A percentile compares a stretch with the other conserved stretches of the same genome.
Conservation (phyloP, 2,329 filamentous ascomycete genomes). For the Cercospora brassicicola region DNA sequence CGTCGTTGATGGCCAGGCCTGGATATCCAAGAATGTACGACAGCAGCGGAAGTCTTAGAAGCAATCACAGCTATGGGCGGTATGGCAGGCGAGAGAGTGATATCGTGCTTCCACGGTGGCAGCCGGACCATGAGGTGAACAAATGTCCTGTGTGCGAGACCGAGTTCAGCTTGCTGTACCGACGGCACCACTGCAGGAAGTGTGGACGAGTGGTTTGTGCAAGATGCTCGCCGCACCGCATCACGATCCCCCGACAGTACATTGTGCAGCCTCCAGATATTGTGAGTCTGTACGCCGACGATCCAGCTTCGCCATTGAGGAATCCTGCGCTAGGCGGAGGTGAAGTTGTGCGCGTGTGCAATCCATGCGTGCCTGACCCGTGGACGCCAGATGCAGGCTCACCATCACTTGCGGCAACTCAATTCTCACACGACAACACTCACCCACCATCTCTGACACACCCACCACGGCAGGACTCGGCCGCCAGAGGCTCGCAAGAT, state of each 20-base stretch:
- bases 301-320: conserved; percentile 17
- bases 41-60: conserved; percentile 5
- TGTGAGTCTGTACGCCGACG: conserved; percentile 19
- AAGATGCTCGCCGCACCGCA: conserved; percentile 86
- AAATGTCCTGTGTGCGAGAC: conserved; percentile 80
- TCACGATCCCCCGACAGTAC: conserved; percentile 89
- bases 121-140: conserved; percentile 79
- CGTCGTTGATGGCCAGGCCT: not conserved
- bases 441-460: not conserved
- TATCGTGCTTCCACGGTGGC: conserved; percentile 73
- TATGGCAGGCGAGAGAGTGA: conserved; percentile 38
- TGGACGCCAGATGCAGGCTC: conserved; percentile 30
- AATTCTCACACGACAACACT: not conserved
- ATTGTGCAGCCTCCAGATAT: conserved; percentile 72
- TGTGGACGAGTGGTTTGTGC: conserved; percentile 91
- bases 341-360: conserved; percentile 69
- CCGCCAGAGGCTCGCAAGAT: not conserved
- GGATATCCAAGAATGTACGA: conserved; percentile 13
- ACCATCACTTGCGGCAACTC: not conserved
- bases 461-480: not conserved
- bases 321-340: conserved; percentile 62
- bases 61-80: not conserved
- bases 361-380: conserved; percentile 69
- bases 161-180: conserved; percentile 78
- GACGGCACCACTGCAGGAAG: conserved; percentile 95